Conservation (phyloP, 106 monocot genomes). For the Hemerocallis citrina region DNA sequence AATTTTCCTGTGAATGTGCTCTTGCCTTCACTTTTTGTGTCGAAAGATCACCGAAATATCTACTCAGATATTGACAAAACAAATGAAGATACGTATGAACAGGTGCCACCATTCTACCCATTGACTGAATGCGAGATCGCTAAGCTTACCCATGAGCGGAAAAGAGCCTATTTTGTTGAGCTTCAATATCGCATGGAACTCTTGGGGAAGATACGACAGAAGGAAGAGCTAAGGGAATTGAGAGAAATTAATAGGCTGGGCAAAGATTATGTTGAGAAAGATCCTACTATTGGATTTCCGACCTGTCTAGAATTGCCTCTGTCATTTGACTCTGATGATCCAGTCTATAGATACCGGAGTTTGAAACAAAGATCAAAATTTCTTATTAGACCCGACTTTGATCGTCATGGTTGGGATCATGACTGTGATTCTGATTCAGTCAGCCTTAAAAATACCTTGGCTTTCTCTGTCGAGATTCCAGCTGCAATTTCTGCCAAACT, state of each 20-base stretch:
- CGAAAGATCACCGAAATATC: conserved; percentile 49
- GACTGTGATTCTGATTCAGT: no score
- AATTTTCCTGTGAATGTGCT: conserved; percentile 66
- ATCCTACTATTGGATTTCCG: no score
- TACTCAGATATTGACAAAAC: conserved; percentile 66
- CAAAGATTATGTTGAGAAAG: no score
- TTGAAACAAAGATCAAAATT: no score
- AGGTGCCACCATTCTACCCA: conserved; percentile 68
- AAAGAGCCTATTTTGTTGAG: conserved; percentile 67
- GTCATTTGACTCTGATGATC: no score
- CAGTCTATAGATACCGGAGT: no score
- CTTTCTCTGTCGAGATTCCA: no score
- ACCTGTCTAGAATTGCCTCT: no score
- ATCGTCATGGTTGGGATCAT: no score
- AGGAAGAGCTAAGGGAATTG: conserved; percentile 59
- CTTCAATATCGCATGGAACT: conserved; percentile 79
- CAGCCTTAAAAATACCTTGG: no score
- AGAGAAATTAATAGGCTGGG: conserved; percentile 71
- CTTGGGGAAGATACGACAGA: conserved; percentile 78
- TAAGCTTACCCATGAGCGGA: conserved; percentile 66
- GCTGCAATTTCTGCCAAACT: no score
- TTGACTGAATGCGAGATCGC: conserved; percentile 53
- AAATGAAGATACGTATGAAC: conserved; percentile 65
- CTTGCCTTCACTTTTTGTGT: conserved; percentile 62
- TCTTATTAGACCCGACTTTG: no score